Evolutionary conservation across 139 green algal species (phyloP).

Genomic region (Closterium sp.): DNA sequence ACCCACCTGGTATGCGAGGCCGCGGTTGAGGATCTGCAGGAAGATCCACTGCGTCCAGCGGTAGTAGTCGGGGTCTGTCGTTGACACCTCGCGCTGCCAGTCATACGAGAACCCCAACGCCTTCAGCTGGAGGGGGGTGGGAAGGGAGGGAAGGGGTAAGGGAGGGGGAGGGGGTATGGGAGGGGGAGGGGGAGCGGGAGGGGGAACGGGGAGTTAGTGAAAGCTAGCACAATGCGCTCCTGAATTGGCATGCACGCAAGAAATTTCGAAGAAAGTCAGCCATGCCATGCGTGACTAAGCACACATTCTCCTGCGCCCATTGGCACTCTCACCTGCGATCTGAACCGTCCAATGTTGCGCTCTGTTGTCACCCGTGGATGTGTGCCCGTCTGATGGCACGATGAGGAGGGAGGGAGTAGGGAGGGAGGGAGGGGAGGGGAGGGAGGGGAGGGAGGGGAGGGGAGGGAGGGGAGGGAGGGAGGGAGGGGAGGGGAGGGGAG

Average conservation of each 20-base stretch:
- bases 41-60: constrained; percentile 99
- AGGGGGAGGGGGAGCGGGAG: too few species aligned
- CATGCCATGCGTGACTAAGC: too few species aligned
- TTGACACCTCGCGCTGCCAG: constrained; percentile 83
- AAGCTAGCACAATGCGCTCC: too few species aligned
- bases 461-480: neutral
- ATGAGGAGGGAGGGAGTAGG: neutral
- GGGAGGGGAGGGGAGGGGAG: too few species aligned
- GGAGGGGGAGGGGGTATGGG: too few species aligned
- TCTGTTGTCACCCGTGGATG: constrained; percentile 86
- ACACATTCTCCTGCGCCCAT: neutral
- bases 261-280: too few species aligned
- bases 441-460: neutral
- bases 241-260: too few species aligned
- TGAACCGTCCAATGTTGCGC: constrained; percentile 86
- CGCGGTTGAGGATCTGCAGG: constrained; percentile 87
- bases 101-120: constrained; percentile 94
- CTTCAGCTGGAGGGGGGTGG: constrained; percentile 75
- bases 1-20: constrained; percentile 89
- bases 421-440: neutral
- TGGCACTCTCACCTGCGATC: constrained; percentile 27
- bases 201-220: too few species aligned
- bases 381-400: constrained; percentile 81
- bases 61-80: constrained; percentile 85
- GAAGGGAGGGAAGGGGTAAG: neutral